Conservation (phyloP, 106 monocot species). For the Dendrobium officinale region DNA sequence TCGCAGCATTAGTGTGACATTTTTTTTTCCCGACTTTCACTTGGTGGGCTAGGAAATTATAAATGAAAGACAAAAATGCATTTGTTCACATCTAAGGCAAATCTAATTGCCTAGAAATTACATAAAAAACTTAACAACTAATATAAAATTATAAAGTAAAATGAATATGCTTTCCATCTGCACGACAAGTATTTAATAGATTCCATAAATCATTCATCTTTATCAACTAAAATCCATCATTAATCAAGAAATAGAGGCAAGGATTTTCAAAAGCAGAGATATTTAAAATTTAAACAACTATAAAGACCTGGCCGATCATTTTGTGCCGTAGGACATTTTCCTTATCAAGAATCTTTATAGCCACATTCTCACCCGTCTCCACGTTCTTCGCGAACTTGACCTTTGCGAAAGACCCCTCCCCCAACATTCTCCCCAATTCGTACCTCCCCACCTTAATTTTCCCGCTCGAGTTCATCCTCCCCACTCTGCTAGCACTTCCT, state of each 20-base stretch:
- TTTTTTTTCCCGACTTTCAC: too few species aligned
- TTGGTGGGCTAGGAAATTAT: too few species aligned
- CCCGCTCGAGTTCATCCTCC: conserved; percentile 7
- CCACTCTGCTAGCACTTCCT: conserved; percentile 5
- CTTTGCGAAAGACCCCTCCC: conserved; percentile 88
- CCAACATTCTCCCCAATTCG: conserved; percentile 85
- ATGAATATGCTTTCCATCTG: background rate
- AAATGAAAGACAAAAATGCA: background rate
- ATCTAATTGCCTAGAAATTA: background rate
- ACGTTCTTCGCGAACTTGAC: conserved; percentile 84
- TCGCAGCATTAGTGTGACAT: too few species aligned
- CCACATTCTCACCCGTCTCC: conserved; percentile 59
- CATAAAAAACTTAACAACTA: background rate
- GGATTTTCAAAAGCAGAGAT: background rate
- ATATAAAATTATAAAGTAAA: background rate
- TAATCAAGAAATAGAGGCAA: background rate
- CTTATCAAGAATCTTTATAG: conserved; percentile 92
- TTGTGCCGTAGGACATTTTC: conserved; percentile 74
- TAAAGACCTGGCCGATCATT: conserved; percentile 69
- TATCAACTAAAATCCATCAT: background rate
- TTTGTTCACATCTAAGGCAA: background rate
- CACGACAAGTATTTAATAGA: background rate
- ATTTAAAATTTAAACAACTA: background rate
- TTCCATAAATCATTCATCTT: background rate
- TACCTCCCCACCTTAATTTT: conserved; percentile 75